Evolutionary conservation across 805 yeast genomes (phyloP).

Genomic region (Starmera amethionina): DNA sequence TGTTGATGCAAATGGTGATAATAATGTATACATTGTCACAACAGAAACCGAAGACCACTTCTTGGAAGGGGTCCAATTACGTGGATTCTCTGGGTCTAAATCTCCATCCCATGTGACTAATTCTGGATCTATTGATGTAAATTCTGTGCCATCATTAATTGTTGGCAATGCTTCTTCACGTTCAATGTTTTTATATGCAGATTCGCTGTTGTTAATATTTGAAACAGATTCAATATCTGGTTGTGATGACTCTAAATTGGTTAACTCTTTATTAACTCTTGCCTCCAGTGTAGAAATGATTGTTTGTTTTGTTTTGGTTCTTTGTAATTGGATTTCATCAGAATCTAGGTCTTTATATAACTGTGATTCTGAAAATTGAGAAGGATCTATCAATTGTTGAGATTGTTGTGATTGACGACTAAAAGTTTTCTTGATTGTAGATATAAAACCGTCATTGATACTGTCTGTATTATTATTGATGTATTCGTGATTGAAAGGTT

Average conservation of each 20-base stretch:
- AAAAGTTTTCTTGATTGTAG: neutral
- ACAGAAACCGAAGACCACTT: constrained; percentile 36
- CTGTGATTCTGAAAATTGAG: constrained; percentile 11
- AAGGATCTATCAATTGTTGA: neutral
- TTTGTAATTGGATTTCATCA: constrained; percentile 23
- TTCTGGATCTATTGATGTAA: constrained; percentile 48
- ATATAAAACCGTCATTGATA: neutral
- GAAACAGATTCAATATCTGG: constrained; percentile 1
- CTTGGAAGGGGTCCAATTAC: constrained; percentile 41
- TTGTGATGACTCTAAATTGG: neutral
- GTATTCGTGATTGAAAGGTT: no score
- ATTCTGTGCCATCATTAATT: constrained; percentile 40
- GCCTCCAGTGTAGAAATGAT: constrained; percentile 21
- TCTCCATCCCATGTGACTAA: constrained; percentile 59
- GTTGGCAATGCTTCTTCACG: constrained; percentile 21
- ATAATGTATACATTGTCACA: constrained; percentile 44
- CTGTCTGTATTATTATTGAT: no score
- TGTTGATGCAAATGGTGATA: constrained; percentile 56
- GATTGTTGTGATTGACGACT: neutral
- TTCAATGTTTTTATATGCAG: constrained; percentile 6
- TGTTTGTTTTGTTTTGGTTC: constrained; percentile 32
- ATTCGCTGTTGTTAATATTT: constrained; percentile 3
- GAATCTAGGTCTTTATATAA: constrained; percentile 30
- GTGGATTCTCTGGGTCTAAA: constrained; percentile 52
- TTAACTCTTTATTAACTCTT: constrained; percentile 13